Percentiles rank a stretch among this genome's conserved stretches.
These are phyloP conservation scores for Keithomyces neogunnii DNA, from an alignment of 2,329 filamentous ascomycete species.

Conservation along the genomic window DNA sequence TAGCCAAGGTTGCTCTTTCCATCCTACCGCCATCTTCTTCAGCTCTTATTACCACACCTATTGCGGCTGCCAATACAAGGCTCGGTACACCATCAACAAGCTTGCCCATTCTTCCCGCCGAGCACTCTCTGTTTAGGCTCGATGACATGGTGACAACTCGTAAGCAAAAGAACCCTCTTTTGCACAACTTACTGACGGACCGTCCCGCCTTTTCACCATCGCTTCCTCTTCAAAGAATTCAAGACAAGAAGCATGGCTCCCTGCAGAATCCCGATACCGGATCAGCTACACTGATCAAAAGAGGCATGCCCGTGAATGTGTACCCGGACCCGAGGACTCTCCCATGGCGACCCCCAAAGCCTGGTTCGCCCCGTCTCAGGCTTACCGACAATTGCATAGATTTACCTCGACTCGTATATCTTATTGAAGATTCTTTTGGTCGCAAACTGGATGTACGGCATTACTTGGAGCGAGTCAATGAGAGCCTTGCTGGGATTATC, in stretches of 20 bases:
- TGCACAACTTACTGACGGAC: constrained; percentile 93
- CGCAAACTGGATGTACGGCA: constrained; percentile 74
- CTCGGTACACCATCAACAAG: not conserved
- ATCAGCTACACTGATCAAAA: constrained; percentile 76
- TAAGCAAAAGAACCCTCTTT: constrained; percentile 67
- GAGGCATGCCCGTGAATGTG: constrained; percentile 81
- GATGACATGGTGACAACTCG: constrained; percentile 46
- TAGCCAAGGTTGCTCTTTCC: constrained; percentile 62
- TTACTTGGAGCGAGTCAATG: constrained; percentile 73
- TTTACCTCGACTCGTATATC: constrained; percentile 68
- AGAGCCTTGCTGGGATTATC: constrained; percentile 81
- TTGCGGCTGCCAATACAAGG: constrained; percentile 57
- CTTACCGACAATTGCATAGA: constrained; percentile 78
- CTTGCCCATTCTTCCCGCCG: constrained; percentile 19
- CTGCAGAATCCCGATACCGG: constrained; percentile 17
- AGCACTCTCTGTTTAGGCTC: constrained; percentile 42
- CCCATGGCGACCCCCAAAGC: constrained; percentile 60
- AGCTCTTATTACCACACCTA: constrained; percentile 78
- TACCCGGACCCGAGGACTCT: constrained; percentile 64
- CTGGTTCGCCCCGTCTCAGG: constrained; percentile 51
- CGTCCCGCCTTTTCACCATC: constrained; percentile 91
- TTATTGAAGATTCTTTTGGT: constrained; percentile 92
- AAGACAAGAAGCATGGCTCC: constrained; percentile 23
- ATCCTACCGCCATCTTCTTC: constrained; percentile 79
- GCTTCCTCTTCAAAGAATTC: constrained; percentile 62